These are phyloP conservation scores for Gardenia jasminoides DNA, from an alignment of 257 asterid species.

Conservation along the genomic window DNA sequence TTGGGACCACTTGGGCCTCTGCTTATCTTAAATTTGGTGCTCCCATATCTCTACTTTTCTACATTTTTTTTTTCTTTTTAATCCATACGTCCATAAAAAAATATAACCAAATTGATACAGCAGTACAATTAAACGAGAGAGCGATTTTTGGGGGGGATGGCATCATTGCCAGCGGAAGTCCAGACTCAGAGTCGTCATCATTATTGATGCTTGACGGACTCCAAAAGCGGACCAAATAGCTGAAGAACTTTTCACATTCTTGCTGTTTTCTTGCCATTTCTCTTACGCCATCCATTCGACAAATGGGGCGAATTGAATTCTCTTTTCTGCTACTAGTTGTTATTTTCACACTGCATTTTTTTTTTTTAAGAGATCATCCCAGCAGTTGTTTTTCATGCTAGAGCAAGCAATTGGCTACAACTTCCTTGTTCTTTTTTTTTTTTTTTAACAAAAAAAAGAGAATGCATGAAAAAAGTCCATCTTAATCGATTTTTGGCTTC, in stretches of 20 bases:
- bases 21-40: neutral
- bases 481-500: too few relatives aligned
- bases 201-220: neutral
- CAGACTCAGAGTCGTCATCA: neutral
- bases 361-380: too few relatives aligned
- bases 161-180: neutral
- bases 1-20: slow-evolving; percentile 9
- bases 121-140: neutral
- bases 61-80: neutral
- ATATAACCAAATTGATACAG: neutral
- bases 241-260: too few relatives aligned
- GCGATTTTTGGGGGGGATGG: neutral
- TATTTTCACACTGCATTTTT: too few relatives aligned
- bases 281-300: neutral
- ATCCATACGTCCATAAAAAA: neutral
- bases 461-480: too few relatives aligned
- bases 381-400: too few relatives aligned
- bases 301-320: too few relatives aligned
- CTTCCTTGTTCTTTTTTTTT: too few relatives aligned
- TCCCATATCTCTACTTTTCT: too few relatives aligned
- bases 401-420: too few relatives aligned
- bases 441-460: too few relatives aligned
- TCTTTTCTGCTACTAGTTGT: too few relatives aligned
- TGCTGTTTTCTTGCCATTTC: neutral
- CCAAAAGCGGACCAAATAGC: neutral